Evolutionary conservation across 108 stramenopile species (phyloP), one percentile per base, ranked within the genome.

Genomic region (Pseudonitzschia pungens): DNA sequence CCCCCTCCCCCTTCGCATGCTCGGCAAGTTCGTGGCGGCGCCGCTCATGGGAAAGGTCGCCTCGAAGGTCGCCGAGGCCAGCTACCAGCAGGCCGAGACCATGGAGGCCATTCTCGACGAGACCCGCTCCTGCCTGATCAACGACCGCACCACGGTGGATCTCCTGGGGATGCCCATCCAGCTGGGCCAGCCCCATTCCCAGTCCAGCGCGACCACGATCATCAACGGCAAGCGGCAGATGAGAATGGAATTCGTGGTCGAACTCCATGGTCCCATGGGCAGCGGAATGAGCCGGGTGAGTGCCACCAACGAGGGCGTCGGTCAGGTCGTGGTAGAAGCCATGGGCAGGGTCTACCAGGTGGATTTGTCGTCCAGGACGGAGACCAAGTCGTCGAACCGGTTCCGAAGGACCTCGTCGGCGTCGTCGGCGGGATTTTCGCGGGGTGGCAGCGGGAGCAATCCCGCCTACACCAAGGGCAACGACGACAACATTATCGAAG

Each of bases 131-230:
- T 81, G 81, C 32, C 52, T 90, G 9, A 67, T 84, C 56, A 71
- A 72, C 31, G 86, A 94, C 74, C 74, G 69, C 20, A 64, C 52
- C 5, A 72, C 77, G 28, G 51, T 44, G 12, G 27, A 70, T 24
- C 54, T 75, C 9, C 70, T 94, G 54, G 93, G 90, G 20, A 84
- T 77, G 57, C 87, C 89, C 0, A 70, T 94, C 33, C 76, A 78
- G 65, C 74, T 90, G 22, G 82, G 85, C n/a, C 43, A 72, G 18
- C 92, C 92, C 9, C 87, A 89, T 77, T 87, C 87, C 2, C 90
- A 94, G 70, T 70, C 78, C 14, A 78, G 78, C 21, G 77, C 80
- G n/a, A 80, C 83, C 9, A 71, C 72, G 12, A 70, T 41, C 20
- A 84, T 94, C 42, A 94, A 91, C 73, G 90, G 87, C 0, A 72